Evolutionary conservation across 2,329 filamentous ascomycete species (phyloP).

Genomic region (Herpotrichia juniperi): DNA sequence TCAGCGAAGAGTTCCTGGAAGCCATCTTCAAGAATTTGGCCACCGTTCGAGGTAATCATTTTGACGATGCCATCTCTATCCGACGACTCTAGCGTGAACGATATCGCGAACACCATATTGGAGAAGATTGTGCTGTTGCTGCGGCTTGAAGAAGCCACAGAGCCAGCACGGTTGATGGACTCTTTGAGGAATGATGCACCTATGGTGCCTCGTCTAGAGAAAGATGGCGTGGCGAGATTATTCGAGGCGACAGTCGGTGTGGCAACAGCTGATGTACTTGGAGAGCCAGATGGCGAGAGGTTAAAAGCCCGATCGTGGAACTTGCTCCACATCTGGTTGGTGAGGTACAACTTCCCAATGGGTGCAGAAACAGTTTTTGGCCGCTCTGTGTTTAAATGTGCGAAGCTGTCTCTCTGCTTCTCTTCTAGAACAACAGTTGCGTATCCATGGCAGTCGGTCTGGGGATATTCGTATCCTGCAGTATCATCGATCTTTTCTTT

Average conservation of each 20-base stretch:
- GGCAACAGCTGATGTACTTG: slow-evolving; percentile 21
- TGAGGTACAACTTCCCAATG: slow-evolving; percentile 52
- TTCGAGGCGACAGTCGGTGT: slow-evolving; percentile 35
- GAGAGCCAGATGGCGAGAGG: slow-evolving; percentile 23
- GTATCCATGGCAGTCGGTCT: slow-evolving; percentile 51
- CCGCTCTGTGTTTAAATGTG: slow-evolving; percentile 17
- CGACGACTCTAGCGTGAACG: slow-evolving; percentile 63
- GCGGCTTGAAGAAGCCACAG: slow-evolving; percentile 32
- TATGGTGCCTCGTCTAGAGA: slow-evolving; percentile 50
- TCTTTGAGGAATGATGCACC: slow-evolving; percentile 33
- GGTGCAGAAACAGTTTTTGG: slow-evolving; percentile 43
- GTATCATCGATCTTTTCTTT: slow-evolving; percentile 40
- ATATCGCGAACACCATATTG: slow-evolving; percentile 87
- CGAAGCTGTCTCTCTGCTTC: slow-evolving; percentile 48
- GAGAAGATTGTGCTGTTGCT: slow-evolving; percentile 62
- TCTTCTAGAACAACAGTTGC: slow-evolving; percentile 47
- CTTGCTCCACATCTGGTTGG: slow-evolving; percentile 49
- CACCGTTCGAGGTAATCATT: slow-evolving; percentile 74
- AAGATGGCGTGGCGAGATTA: slow-evolving; percentile 56
- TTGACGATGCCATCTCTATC: slow-evolving; percentile 64
- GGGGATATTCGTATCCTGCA: slow-evolving; percentile 35
- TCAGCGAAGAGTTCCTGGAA: slow-evolving; percentile 81
- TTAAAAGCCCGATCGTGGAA: slow-evolving; percentile 48
- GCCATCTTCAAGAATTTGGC: slow-evolving; percentile 71
- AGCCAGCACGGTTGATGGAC: slow-evolving; percentile 30